phyloP scores from a whole-genome alignment of 352 stramenopile species.

The Phytopythium montanum region DNA sequence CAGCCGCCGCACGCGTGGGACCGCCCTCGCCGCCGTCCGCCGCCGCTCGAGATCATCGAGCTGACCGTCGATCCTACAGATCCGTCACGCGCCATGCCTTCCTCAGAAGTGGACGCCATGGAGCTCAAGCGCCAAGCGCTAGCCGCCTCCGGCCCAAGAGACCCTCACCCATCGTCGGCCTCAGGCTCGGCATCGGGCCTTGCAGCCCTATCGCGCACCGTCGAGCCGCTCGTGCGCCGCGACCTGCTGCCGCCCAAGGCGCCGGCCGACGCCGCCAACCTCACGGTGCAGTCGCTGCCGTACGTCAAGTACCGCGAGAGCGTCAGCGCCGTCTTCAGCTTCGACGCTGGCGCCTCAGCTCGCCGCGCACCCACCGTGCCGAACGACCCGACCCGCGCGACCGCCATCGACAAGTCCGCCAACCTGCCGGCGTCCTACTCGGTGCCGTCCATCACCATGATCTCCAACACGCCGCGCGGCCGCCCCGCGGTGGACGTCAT shows the following conservation, averaged over 20 bases:
- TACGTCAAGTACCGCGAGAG: conserved; percentile 64
- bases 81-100: conserved; percentile 26
- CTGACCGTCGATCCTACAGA: conserved; percentile 17
- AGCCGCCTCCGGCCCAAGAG: conserved; percentile 6
- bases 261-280: conserved; percentile 7
- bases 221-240: conserved; percentile 7
- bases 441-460: conserved; percentile 47
- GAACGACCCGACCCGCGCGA: conserved; percentile 31
- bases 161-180: background rate
- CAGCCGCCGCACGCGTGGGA: conserved; percentile 18
- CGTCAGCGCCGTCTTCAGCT: conserved; percentile 49
- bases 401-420: conserved; percentile 28
- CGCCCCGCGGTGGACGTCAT: conserved; percentile 81
- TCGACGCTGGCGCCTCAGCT: conserved; percentile 32
- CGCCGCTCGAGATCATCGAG: conserved; percentile 8
- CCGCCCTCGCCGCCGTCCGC: background rate
- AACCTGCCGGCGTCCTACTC: conserved; percentile 68
- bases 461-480: conserved; percentile 63
- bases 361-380: conserved; percentile 45
- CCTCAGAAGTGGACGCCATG: conserved; percentile 17
- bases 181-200: conserved; percentile 2
- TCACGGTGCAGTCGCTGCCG: conserved; percentile 62
- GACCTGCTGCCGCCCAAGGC: conserved; percentile 4
- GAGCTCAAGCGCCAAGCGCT: conserved; percentile 5
- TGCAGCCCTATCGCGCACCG: conserved; percentile 10